These are phyloP conservation scores for Zygosaccharomyces siamensis DNA, from an alignment of 805 yeast species.

Conservation along the genomic window DNA sequence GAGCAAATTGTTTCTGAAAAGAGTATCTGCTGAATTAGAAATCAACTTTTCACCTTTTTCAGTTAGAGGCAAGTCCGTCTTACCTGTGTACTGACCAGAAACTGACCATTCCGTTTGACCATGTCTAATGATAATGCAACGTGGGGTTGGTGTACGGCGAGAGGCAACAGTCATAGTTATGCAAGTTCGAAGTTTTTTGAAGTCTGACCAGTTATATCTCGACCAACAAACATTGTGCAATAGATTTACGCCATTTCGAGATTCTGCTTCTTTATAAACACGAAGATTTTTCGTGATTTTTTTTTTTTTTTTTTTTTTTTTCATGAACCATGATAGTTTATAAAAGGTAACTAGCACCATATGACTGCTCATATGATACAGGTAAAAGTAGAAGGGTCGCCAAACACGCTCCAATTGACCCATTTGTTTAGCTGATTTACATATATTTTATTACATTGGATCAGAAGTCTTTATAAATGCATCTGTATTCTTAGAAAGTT, in stretches of 20 bases:
- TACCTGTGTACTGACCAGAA: slow-evolving; percentile 85
- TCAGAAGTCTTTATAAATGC: not conserved
- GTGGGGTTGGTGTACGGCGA: slow-evolving; percentile 45
- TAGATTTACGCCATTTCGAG: not conserved
- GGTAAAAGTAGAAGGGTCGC: not conserved
- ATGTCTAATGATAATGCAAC: slow-evolving; percentile 70
- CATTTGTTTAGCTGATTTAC: not conserved
- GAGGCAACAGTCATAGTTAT: not conserved
- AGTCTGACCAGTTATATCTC: too few species aligned
- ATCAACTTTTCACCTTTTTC: slow-evolving; percentile 73
- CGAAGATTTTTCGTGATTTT: not conserved
- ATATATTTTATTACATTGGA: not conserved
- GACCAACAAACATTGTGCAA: not conserved
- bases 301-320: not conserved
- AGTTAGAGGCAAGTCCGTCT: slow-evolving; percentile 77
- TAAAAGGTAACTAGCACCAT: not conserved
- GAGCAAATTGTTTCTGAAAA: slow-evolving; percentile 56
- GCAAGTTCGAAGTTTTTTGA: too few species aligned
- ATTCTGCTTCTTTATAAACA: not conserved
- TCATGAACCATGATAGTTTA: not conserved
- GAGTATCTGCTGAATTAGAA: slow-evolving; percentile 61
- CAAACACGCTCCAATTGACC: not conserved
- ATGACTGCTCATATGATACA: not conserved
- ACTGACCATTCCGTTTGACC: slow-evolving; percentile 97
- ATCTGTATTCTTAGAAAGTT: not conserved